These are phyloP conservation scores for Botrytis aclada DNA, from an alignment of 2,329 filamentous ascomycete species.

Conservation along the genomic window DNA sequence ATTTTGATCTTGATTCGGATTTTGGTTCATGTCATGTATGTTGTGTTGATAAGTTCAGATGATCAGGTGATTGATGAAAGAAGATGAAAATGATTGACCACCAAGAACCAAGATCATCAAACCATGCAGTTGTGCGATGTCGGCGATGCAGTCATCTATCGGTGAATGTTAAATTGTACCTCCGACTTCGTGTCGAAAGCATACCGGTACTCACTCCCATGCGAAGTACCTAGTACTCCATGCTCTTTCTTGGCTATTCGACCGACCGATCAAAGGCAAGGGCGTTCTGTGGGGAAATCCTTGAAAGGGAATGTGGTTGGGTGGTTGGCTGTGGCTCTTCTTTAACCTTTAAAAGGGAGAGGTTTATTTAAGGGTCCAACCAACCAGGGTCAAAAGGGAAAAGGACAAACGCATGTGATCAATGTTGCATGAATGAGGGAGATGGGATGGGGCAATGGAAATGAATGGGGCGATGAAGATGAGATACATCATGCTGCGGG, in stretches of 20 bases:
- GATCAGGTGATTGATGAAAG: neutral
- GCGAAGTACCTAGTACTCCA: too few species aligned
- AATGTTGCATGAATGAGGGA: neutral
- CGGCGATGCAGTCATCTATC: neutral
- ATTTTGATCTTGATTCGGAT: neutral
- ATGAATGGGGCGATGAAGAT: neutral
- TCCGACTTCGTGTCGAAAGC: neutral
- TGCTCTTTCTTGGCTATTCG: neutral
- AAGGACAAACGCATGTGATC: neutral
- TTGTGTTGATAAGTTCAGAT: neutral
- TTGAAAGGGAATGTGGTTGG: neutral
- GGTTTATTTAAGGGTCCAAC: neutral
- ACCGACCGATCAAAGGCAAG: neutral
- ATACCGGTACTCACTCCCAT: neutral
- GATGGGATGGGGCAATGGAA: neutral
- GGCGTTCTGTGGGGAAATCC: neutral
- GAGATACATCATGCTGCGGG: neutral
- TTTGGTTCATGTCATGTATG: neutral
- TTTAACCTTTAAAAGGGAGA: neutral
- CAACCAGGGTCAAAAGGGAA: neutral
- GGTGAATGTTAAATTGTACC: neutral
- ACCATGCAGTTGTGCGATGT: neutral
- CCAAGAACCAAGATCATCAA: neutral
- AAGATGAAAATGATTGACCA: neutral
- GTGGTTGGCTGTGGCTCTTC: neutral